Percentiles rank a stretch among this genome's conserved stretches.
Conservation (phyloP, 768 basidiomycete genomes). For the Sporobolomyces phaffii region DNA sequence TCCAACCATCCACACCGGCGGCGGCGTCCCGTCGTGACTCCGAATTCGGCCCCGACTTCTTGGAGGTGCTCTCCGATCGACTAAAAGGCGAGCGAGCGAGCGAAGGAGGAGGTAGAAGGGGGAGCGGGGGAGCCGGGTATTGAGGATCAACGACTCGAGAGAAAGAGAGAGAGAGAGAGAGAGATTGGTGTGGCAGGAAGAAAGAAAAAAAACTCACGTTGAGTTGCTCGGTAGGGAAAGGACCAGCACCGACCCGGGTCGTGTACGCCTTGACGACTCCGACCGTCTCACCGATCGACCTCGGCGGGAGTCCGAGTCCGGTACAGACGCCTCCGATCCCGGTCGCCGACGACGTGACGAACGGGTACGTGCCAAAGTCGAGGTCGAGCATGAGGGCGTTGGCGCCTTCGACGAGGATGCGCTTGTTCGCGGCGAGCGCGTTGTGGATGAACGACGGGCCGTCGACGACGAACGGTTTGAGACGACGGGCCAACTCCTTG, state of each 20-base stretch:
- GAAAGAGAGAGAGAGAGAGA: not conserved
- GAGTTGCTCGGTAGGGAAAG: slow-evolving; percentile 93
- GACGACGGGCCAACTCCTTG: slow-evolving; percentile 74
- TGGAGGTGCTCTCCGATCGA: slow-evolving; percentile 78
- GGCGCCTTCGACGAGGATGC: slow-evolving; percentile 88
- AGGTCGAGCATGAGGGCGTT: slow-evolving; percentile 98
- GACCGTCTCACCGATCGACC: slow-evolving; percentile 72
- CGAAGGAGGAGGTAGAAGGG: too few relatives aligned
- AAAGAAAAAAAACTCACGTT: too few relatives aligned
- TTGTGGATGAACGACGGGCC: slow-evolving; percentile 77
- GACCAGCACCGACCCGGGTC: slow-evolving; percentile 95
- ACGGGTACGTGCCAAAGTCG: slow-evolving; percentile 97
- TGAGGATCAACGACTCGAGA: not conserved
- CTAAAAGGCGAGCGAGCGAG: too few relatives aligned
- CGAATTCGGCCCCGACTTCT: slow-evolving; percentile 87
- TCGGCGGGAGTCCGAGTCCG: slow-evolving; percentile 92
- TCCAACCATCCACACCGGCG: slow-evolving; percentile 97
- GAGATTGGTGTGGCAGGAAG: too few relatives aligned
- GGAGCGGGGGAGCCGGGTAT: too few relatives aligned
- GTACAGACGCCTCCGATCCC: slow-evolving; percentile 93
- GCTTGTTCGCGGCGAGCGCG: slow-evolving; percentile 68
- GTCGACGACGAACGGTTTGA: slow-evolving; percentile 84
- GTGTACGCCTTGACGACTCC: slow-evolving; percentile 98
- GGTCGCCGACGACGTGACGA: slow-evolving; percentile 89
- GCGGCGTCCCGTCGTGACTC: slow-evolving; percentile 83